Base-by-base conservation (phyloP, 495 filamentous ascomycete species). In the Neurospora sp. region DNA sequence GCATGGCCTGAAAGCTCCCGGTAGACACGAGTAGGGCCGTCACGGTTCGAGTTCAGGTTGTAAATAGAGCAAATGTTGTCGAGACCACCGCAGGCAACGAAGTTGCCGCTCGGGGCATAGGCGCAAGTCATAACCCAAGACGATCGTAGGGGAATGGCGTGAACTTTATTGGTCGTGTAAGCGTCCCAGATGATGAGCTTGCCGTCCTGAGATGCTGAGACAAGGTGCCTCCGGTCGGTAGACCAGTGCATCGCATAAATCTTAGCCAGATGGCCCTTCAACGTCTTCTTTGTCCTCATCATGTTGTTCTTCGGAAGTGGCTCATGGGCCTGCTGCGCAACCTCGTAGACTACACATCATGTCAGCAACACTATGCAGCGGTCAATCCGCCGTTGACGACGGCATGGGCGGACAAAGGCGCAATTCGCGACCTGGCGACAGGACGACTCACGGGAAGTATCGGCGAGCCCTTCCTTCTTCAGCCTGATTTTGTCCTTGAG, bases 241-340 rank as follows among this genome's bases (percentile, higher is more conserved):
- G 96, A 98, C 96, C 96, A 99, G 85, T 99, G 96, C 96, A 99
- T 99, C 75, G 96, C 94, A 83, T 99, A 99, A 76, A 99, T 99
- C 85, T 99, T 99, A 72, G 96, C 96, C 40, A 99, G 85, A 88
- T 99, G 96, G 68, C 96, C 96, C 85, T 98, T 98, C 72, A 99
- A 85, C 41, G 94, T 96, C 80, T 93, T 92, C 83, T 95, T 94
- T 73, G 94, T 91, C 86, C 93, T 96, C 96, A 99, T 98, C 79
- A 89, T 76, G 78, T 92, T 91, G 79, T 94, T 95, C 79, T 92
- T 91, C 69, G 94, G 96, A 77, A 99, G 88, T 71, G 91, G 81
- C 73, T 98, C 96, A 78, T 96, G 94, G 71, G 94, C 89, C 83
- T 92, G 89, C 79, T 91, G 89, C 76, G 96, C 94, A 75, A 98